A percentile compares a stretch with the other conserved stretches of the same genome.
phyloP scores from a whole-genome alignment of 169 alveolate species.

The Hepatocystis sp. region DNA sequence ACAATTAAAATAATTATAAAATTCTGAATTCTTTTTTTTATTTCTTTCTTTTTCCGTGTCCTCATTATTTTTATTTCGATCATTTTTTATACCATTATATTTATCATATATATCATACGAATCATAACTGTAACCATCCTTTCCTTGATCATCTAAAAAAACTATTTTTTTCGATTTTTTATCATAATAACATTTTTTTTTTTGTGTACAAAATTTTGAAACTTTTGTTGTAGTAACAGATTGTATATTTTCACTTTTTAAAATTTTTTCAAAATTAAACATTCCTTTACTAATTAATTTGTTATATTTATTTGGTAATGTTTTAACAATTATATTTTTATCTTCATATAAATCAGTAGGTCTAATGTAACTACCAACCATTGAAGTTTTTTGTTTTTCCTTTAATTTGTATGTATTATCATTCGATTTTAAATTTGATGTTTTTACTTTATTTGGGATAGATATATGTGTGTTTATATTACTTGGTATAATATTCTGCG shows the following conservation, averaged over 20 bases:
- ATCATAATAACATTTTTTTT: constrained; percentile 35
- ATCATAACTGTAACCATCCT: too few relatives aligned
- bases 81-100: neutral
- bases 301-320: constrained; percentile 10
- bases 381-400: neutral
- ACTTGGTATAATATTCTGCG: too few relatives aligned
- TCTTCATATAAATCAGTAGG: constrained; percentile 64
- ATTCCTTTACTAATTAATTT: constrained; percentile 46
- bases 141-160: constrained; percentile 18
- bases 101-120: too few relatives aligned
- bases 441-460: too few relatives aligned
- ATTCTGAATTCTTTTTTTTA: constrained; percentile 30
- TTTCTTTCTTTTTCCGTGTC: neutral
- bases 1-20: constrained; percentile 20
- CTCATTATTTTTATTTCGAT: neutral
- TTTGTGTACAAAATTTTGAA: constrained; percentile 15
- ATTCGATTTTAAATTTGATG: too few relatives aligned
- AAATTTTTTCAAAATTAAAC: constrained; percentile 30
- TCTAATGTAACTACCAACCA: too few relatives aligned
- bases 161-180: neutral
- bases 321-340: constrained; percentile 20
- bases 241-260: constrained; percentile 14
- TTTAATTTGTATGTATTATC: neutral
- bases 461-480: too few relatives aligned
- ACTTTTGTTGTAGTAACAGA: constrained; percentile 12